Evolutionary conservation across 2,329 filamentous ascomycete species (phyloP).

Genomic region (Waltergamsia citrina): DNA sequence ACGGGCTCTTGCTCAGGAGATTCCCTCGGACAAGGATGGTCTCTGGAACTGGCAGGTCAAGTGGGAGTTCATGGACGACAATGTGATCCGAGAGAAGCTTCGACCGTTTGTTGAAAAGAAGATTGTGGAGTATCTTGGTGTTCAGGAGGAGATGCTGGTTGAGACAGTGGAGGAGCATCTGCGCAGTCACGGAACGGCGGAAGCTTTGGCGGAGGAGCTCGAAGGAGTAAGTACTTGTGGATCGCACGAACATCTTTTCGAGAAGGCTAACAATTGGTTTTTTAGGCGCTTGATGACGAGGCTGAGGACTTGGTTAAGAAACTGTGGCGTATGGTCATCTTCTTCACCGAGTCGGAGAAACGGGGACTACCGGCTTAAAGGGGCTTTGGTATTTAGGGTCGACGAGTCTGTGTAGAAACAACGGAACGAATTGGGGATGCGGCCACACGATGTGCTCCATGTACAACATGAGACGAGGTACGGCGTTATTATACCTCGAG

Average conservation of each 20-base stretch:
- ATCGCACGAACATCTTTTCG: slow-evolving; percentile 20
- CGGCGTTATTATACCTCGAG: too few relatives aligned
- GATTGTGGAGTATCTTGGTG: slow-evolving; percentile 90
- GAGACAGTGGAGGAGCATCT: slow-evolving; percentile 87
- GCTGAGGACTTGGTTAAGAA: slow-evolving; percentile 92
- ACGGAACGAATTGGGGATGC: too few relatives aligned
- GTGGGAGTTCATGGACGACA: slow-evolving; percentile 84
- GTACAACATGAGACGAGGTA: too few relatives aligned
- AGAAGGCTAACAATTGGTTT: too few relatives aligned
- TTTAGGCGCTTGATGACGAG: slow-evolving; percentile 82
- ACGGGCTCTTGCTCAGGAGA: slow-evolving; percentile 75
- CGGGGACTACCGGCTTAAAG: slow-evolving; percentile 63
- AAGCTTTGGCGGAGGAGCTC: slow-evolving; percentile 73
- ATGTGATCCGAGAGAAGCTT: slow-evolving; percentile 74
- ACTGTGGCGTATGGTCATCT: slow-evolving; percentile 96
- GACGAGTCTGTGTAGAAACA: too few relatives aligned
- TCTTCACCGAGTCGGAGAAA: slow-evolving; percentile 93
- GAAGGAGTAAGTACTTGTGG: slow-evolving; percentile 55
- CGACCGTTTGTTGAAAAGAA: slow-evolving; percentile 97
- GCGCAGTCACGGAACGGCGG: slow-evolving; percentile 63
- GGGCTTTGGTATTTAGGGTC: too few relatives aligned
- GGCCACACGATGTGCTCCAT: too few relatives aligned
- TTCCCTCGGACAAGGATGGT: slow-evolving; percentile 76
- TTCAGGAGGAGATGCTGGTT: slow-evolving; percentile 92
- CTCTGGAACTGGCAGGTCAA: slow-evolving; percentile 90